Evolutionary conservation across 2,329 filamentous ascomycete species (phyloP).

Genomic region (Venturiaceae sp.): DNA sequence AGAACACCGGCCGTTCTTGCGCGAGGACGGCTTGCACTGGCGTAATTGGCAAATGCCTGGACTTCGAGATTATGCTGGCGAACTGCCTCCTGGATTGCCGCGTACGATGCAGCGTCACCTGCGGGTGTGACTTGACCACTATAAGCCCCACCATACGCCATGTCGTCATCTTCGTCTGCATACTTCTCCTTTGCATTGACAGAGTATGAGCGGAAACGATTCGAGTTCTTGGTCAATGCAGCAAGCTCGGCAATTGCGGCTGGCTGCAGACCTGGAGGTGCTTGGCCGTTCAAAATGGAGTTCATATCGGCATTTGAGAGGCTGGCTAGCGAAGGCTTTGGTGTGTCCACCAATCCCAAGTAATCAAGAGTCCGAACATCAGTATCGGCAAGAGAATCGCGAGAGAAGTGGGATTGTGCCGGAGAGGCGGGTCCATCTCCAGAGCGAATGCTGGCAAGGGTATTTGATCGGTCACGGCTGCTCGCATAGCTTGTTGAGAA

Average conservation of each 20-base stretch:
- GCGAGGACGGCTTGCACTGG: conserved; percentile 70
- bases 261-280: conserved; percentile 40
- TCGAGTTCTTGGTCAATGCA: conserved; percentile 61
- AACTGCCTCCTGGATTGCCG: conserved; percentile 60
- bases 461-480: conserved; percentile 74
- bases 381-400: conserved; percentile 73
- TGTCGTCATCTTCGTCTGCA: conserved; percentile 73
- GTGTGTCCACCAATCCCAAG: conserved; percentile 86
- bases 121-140: conserved; percentile 52
- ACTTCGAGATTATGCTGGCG: conserved; percentile 89
- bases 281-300: conserved; percentile 36
- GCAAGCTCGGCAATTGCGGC: conserved; percentile 62
- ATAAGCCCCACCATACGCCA: conserved; percentile 47
- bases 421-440: conserved; percentile 82
- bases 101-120: conserved; percentile 45
- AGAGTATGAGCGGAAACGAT: conserved; percentile 91
- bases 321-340: conserved; percentile 67
- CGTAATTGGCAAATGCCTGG: conserved; percentile 81
- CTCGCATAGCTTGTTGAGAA: conserved; percentile 81
- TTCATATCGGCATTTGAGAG: conserved; percentile 47
- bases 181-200: conserved; percentile 99
- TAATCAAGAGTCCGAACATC: conserved; percentile 95
- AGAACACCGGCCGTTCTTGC: conserved; percentile 87
- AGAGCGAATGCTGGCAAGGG: conserved; percentile 81
- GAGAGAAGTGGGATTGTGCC: conserved; percentile 74